Evolutionary conservation across 768 basidiomycete species (phyloP).

Genomic region (Cystobasidium tubakii): DNA sequence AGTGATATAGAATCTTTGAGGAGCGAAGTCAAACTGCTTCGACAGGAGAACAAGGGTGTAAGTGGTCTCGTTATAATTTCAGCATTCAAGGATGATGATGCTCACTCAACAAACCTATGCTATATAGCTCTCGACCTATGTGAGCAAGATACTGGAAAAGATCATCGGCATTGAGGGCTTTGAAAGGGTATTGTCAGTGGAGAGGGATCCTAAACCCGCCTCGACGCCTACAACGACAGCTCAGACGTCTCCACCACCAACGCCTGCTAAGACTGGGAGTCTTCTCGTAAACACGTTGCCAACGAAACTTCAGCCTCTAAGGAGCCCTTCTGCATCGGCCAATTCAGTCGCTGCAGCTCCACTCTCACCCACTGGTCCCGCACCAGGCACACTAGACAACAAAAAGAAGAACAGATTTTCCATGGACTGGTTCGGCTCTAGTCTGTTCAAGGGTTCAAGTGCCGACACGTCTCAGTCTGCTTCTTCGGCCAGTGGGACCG

Average conservation of each 20-base stretch:
- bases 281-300: constrained; percentile 48
- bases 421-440: constrained; percentile 55
- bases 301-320: constrained; percentile 46
- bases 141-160: constrained; percentile 94
- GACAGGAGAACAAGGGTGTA: constrained; percentile 75
- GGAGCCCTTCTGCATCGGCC: constrained; percentile 44
- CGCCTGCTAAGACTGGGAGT: constrained; percentile 18
- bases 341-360: constrained; percentile 11
- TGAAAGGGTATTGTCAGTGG: constrained; percentile 90
- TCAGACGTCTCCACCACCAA: constrained; percentile 51
- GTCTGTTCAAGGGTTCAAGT: constrained; percentile 60
- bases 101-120: background rate
- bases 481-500: constrained; percentile 50
- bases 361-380: constrained; percentile 8
- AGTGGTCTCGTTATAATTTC: background rate
- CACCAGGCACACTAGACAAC: background rate
- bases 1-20: constrained; percentile 57
- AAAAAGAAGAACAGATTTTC: constrained; percentile 39
- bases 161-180: constrained; percentile 95
- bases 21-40: constrained; percentile 81
- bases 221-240: constrained; percentile 38
- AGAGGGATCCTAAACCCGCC: constrained; percentile 49
- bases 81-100: background rate
- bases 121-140: constrained; percentile 76
- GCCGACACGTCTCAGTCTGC: constrained; percentile 62